A percentile compares a stretch with the other conserved stretches of the same genome.
Conservation (phyloP, 2,329 filamentous ascomycete species). For the Ophiostoma montium region DNA sequence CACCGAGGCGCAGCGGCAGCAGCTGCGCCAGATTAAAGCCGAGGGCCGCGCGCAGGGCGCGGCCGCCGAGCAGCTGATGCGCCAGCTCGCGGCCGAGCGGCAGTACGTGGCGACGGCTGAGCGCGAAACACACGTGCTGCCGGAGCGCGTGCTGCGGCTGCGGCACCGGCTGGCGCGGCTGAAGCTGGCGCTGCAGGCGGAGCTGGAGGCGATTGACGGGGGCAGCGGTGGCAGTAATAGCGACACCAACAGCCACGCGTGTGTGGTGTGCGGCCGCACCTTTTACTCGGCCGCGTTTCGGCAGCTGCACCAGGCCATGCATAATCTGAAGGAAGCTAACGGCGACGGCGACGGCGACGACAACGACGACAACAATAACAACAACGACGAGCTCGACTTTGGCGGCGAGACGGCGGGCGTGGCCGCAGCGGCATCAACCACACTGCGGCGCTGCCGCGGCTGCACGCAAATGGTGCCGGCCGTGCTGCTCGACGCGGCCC, state of each 20-base stretch:
- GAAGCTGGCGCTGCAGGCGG: slow-evolving; percentile 50
- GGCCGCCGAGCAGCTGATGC: slow-evolving; percentile 53
- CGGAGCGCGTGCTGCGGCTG: slow-evolving; percentile 20
- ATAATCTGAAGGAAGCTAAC: background rate
- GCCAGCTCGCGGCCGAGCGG: slow-evolving; percentile 34
- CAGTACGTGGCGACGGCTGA: slow-evolving; percentile 36
- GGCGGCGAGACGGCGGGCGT: background rate
- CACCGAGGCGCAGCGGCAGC: slow-evolving; percentile 53
- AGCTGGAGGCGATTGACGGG: slow-evolving; percentile 55
- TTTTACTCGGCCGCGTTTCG: slow-evolving; percentile 11
- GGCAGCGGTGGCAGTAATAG: background rate
- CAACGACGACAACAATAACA: too few relatives aligned
- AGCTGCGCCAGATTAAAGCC: slow-evolving; percentile 65
- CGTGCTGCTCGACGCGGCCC: slow-evolving; percentile 3
- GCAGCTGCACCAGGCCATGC: slow-evolving; percentile 11
- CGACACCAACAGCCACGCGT: background rate
- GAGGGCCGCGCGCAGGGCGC: slow-evolving; percentile 61
- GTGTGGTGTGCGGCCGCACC: slow-evolving; percentile 4
- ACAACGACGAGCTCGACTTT: background rate
- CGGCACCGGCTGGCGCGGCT: slow-evolving; percentile 27
- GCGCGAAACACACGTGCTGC: slow-evolving; percentile 32
- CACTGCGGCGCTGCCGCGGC: slow-evolving; percentile 6
- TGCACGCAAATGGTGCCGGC: slow-evolving; percentile 10
- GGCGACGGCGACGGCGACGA: background rate
- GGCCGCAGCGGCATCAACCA: background rate